Conservation (phyloP, 257 asterid species). For the Salvia hispanica region DNA sequence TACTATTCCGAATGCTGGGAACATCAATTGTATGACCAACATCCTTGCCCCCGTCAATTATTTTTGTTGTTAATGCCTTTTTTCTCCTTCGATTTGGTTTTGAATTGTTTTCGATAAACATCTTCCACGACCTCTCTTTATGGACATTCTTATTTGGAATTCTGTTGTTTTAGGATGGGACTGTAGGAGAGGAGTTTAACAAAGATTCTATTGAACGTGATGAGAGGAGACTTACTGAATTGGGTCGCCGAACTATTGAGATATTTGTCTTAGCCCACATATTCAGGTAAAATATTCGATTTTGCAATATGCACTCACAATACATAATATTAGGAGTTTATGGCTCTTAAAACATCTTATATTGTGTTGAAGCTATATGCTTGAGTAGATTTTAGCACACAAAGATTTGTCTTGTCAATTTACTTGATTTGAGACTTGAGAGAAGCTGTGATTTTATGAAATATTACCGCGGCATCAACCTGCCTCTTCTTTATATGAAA, state of each 20-base stretch:
- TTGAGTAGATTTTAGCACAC: background rate
- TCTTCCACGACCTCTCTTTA: background rate
- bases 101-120: too few species aligned
- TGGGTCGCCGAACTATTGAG: conserved; percentile 96
- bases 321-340: background rate
- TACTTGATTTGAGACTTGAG: background rate
- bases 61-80: too few species aligned
- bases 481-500: background rate
- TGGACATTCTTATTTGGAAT: conserved; percentile 27
- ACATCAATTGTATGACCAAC: too few species aligned
- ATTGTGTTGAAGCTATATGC: conserved; percentile 2
- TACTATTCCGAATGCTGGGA: background rate
- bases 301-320: background rate
- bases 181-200: conserved; percentile 77
- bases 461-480: background rate
- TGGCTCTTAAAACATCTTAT: background rate
- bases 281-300: conserved; percentile 59
- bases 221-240: conserved; percentile 89
- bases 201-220: conserved; percentile 79
- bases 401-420: background rate
- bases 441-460: background rate
- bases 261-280: conserved; percentile 80
- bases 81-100: too few species aligned
- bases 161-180: conserved; percentile 59
- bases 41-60: too few species aligned